Conservation (phyloP, 2,329 filamentous ascomycete species). For the Colletotrichum graminicola region DNA sequence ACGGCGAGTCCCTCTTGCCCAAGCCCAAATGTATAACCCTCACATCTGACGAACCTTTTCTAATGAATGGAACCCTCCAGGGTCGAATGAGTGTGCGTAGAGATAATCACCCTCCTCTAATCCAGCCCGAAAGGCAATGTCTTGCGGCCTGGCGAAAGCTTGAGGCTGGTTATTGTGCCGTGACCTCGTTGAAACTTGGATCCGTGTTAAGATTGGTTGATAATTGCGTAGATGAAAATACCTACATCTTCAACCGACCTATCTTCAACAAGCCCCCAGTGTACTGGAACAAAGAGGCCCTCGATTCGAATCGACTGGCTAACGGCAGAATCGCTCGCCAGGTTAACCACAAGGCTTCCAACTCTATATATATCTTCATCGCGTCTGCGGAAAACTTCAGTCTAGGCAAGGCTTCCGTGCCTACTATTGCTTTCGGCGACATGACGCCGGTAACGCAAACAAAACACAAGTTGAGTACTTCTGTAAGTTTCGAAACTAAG, state of each 20-base stretch:
- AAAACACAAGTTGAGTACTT: constrained; percentile 58
- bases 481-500: constrained; percentile 49
- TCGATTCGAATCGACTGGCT: too few relatives aligned
- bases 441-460: constrained; percentile 54
- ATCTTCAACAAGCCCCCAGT: too few relatives aligned
- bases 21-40: constrained; percentile 17
- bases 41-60: constrained; percentile 5
- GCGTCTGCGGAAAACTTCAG: constrained; percentile 57
- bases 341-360: too few relatives aligned
- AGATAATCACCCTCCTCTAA: rapidly evolving
- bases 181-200: not conserved
- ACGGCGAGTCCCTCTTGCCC: constrained; percentile 4
- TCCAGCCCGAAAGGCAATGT: constrained; percentile 48
- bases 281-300: too few relatives aligned
- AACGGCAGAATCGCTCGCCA: too few relatives aligned
- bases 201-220: not conserved
- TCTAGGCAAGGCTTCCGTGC: constrained; percentile 63
- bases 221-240: too few relatives aligned
- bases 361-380: constrained; percentile 62
- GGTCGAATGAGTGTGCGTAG: constrained; percentile 27
- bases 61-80: constrained; percentile 19
- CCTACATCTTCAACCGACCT: constrained; percentile 64
- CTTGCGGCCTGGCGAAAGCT: constrained; percentile 62
- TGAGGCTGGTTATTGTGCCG: constrained; percentile 49
- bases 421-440: constrained; percentile 64